phyloP scores from a whole-genome alignment of 2,329 filamentous ascomycete species.

The Tolypocladium amazonense region DNA sequence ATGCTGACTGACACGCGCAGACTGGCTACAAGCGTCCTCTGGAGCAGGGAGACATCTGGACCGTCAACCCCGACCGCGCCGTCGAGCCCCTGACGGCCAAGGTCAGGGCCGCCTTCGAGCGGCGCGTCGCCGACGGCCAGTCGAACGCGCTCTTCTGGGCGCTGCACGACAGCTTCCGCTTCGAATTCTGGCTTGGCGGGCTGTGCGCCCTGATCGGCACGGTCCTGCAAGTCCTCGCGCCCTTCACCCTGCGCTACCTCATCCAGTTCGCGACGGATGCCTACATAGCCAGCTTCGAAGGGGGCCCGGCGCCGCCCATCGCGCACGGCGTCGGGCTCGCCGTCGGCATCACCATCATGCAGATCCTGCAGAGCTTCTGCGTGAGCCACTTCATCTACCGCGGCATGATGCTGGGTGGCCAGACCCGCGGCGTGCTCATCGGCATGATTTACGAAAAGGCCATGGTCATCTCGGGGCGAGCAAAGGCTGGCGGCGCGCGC shows the following conservation, averaged over 20 bases:
- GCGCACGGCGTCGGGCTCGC: constrained; percentile 72
- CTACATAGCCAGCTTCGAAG: constrained; percentile 49
- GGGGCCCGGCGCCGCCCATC: constrained; percentile 51
- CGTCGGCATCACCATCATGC: constrained; percentile 76
- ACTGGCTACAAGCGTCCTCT: constrained; percentile 77
- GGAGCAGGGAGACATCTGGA: constrained; percentile 78
- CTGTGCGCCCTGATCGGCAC: constrained; percentile 62
- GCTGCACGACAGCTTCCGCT: constrained; percentile 74
- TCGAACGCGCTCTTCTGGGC: constrained; percentile 69
- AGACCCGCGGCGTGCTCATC: constrained; percentile 72
- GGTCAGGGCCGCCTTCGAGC: constrained; percentile 58
- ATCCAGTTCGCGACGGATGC: constrained; percentile 78
- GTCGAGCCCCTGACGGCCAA: constrained; percentile 58
- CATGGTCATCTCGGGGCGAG: constrained; percentile 78
- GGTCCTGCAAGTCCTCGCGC: constrained; percentile 69
- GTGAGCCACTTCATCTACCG: constrained; percentile 89
- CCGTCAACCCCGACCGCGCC: constrained; percentile 70
- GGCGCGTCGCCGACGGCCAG: constrained; percentile 54
- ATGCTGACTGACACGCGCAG: constrained; percentile 23
- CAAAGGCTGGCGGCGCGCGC: constrained; percentile 65
- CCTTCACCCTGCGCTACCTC: constrained; percentile 75
- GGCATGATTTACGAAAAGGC: constrained; percentile 85
- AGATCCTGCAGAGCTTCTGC: constrained; percentile 67
- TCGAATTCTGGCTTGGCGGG: constrained; percentile 81
- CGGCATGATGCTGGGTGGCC: constrained; percentile 84